Base-by-base conservation (phyloP, 2,329 filamentous ascomycete genomes). In the Aureobasidium pullulans region DNA sequence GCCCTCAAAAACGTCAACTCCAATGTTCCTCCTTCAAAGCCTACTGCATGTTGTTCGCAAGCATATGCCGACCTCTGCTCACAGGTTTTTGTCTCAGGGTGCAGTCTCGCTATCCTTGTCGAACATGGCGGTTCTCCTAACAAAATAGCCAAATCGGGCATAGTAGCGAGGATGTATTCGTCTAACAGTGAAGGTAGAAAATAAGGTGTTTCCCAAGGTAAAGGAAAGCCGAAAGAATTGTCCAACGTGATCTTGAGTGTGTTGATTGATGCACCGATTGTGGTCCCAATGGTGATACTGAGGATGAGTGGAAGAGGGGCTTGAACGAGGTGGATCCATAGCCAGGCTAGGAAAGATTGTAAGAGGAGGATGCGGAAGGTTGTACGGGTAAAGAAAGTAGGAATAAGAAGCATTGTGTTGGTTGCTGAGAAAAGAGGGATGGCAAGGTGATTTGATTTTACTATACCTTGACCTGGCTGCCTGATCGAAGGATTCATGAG, bases 161-260 rank as follows among this genome's bases (percentile, higher is more conserved):
- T 57, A 11, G 53, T 44, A 10, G n/a, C 37, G 10, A 37, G 28
- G 6, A 57, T 57, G 15, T 57, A 57, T 36, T 46, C 53, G 15
- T 57, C 53, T 4, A 57, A 31, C 1, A 57, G 11, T 11, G 46
- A 32, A 6, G 53, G 40, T 19, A 57, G 15, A 13, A 57, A 57
- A 8, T 36, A 57, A 34, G 53, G 23, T 19, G 53, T 32, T 3
- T 57, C 53, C 53, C 53, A 57, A 7, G 53, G 53, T 16, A 46
- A 8, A 4, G 28, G 6, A 23, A 46, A 57, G 6, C 53, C 53
- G 9, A 40, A 10, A 4, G 8, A 23, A 9, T 10, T n/a, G 29
- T 57, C 53, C 13, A 57, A 23, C 3, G 53, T 9, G 6, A 15
- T 37, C 53, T 39, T 57, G 19, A 46, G 7, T 8, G 16, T 36